A percentile compares a stretch with the other conserved stretches of the same genome.
Conservation (phyloP, 2,329 filamentous ascomycete genomes). For the Pestalotiopsis sp. region DNA sequence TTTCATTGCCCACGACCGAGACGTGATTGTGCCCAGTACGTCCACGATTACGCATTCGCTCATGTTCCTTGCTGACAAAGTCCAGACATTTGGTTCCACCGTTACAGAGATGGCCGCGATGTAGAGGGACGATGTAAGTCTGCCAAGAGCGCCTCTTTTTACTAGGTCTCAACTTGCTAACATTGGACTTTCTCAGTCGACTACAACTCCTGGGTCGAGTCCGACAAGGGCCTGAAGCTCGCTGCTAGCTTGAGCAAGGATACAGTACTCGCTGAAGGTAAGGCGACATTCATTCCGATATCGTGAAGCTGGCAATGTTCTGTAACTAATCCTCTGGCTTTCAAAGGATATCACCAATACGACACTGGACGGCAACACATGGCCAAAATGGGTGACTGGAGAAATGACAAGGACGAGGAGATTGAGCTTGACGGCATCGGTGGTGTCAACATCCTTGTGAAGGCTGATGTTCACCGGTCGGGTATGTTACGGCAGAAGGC, state of each 20-base stretch:
- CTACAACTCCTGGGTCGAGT: conserved; percentile 99
- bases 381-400: conserved; percentile 89
- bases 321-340: conserved; percentile 14
- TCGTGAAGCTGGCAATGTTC: conserved; percentile 17
- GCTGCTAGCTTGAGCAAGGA: conserved; percentile 76
- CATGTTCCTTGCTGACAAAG: conserved; percentile 14
- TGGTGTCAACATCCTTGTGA: conserved; percentile 96
- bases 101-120: conserved; percentile 78
- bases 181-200: conserved; percentile 64
- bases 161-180: conserved; percentile 20
- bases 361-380: conserved; percentile 90
- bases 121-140: conserved; percentile 91
- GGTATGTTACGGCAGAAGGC: conserved; percentile 53
- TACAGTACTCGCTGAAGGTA: conserved; percentile 85
- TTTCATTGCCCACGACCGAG: conserved; percentile 90
- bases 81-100: conserved; percentile 94
- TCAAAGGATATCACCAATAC: conserved; percentile 84
- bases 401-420: conserved; percentile 88
- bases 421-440: conserved; percentile 93
- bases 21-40: conserved; percentile 94
- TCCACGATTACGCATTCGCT: conserved; percentile 18
- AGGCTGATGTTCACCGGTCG: conserved; percentile 94
- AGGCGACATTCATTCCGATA: conserved; percentile 10
- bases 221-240: conserved; percentile 78
- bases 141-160: background rate